Percentiles rank a stretch among this genome's conserved stretches.
phyloP scores from a whole-genome alignment of 2,329 filamentous ascomycete species.

The Basipetospora chlamydospora region DNA sequence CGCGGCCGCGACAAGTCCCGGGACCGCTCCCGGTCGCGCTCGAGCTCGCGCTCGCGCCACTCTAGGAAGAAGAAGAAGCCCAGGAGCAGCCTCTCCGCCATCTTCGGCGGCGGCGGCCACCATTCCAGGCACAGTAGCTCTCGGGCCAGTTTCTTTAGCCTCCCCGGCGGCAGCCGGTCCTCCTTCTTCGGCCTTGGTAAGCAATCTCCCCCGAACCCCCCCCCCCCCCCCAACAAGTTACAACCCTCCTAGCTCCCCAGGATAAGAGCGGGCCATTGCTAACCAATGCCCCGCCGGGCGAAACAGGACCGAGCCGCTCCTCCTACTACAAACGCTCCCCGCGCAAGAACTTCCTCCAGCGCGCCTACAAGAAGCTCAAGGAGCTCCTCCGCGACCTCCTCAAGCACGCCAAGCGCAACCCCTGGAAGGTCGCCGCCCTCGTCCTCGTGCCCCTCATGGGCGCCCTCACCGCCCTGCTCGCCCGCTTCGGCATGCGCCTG shows the following conservation, averaged over 20 bases:
- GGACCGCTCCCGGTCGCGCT: conserved; percentile 24
- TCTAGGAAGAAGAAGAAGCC: no score
- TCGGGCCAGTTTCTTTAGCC: conserved; percentile 30
- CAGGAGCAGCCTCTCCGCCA: conserved; percentile 18
- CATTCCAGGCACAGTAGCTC: conserved; percentile 25
- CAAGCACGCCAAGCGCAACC: conserved; percentile 70
- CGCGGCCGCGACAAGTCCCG: conserved; percentile 20
- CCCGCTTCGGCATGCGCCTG: conserved; percentile 64
- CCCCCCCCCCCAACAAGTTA: no score
- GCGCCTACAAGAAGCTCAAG: conserved; percentile 60
- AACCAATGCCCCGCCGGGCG: no score
- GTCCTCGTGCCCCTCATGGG: conserved; percentile 82
- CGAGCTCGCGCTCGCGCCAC: conserved; percentile 21
- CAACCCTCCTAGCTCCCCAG: no score
- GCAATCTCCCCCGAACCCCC: no score
- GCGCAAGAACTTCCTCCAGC: conserved; percentile 61
- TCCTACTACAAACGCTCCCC: conserved; percentile 71
- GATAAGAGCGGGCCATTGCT: no score
- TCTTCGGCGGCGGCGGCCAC: conserved; percentile 18
- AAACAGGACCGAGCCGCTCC: conserved; percentile 33
- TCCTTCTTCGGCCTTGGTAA: conserved; percentile 33
- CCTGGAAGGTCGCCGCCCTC: conserved; percentile 73
- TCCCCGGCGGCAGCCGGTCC: conserved; percentile 26
- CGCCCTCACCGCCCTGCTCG: conserved; percentile 61
- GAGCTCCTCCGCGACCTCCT: conserved; percentile 67